Conservation (phyloP, 306 rosid genomes). For the Lathyrus tuberosus region DNA sequence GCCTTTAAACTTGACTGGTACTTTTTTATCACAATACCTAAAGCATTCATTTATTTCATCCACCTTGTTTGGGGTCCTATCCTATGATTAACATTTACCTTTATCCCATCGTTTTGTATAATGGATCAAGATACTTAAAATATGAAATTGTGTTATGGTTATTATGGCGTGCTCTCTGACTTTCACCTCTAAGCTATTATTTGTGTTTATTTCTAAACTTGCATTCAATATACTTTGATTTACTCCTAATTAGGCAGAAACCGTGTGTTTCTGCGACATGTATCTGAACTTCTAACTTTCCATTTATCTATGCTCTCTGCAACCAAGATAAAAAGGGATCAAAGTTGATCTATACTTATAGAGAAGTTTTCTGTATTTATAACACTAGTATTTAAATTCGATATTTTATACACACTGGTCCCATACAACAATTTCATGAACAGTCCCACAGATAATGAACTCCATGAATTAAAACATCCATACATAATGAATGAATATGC, state of each 20-base stretch:
- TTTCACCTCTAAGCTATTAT: neutral
- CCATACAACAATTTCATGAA: slow-evolving; percentile 4
- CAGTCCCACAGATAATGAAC: neutral
- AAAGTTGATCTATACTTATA: neutral
- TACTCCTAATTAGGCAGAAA: neutral
- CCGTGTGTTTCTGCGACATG: neutral
- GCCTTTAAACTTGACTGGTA: neutral
- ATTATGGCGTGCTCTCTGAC: too few species aligned
- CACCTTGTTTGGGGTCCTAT: neutral
- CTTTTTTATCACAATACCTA: neutral
- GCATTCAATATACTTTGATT: neutral
- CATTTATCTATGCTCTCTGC: neutral
- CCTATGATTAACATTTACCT: neutral
- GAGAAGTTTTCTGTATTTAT: neutral
- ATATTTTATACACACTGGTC: neutral
- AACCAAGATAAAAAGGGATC: slow-evolving; percentile 1
- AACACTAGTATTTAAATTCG: neutral
- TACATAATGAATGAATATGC: neutral
- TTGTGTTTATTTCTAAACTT: neutral
- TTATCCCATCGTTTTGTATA: neutral
- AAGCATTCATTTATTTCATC: neutral
- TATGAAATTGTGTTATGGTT: too few species aligned
- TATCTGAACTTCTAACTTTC: neutral
- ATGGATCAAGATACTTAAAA: too few species aligned
- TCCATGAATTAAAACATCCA: slow-evolving; percentile 28